phyloP scores from a whole-genome alignment of 225 moss, liverwort and hornwort species.

The Pleurozium schreberi region DNA sequence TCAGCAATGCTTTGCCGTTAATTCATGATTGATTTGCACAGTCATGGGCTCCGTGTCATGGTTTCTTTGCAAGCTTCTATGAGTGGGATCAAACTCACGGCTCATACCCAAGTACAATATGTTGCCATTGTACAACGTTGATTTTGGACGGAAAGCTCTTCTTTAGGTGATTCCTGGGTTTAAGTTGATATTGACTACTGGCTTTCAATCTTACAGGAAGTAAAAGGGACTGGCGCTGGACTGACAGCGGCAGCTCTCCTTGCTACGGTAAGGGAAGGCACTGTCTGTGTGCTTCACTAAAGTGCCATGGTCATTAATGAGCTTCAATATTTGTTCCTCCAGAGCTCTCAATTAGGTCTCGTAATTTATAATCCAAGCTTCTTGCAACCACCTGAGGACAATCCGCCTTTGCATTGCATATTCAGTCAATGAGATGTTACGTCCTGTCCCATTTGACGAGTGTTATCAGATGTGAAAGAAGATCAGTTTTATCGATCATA shows the following conservation, averaged over 20 bases:
- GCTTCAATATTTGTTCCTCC: background rate
- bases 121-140: background rate
- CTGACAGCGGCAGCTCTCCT: slow-evolving; percentile 73
- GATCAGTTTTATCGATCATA: background rate
- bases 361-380: background rate
- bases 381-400: background rate
- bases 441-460: background rate
- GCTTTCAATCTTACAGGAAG: slow-evolving; percentile 59
- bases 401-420: background rate
- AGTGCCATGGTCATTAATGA: background rate
- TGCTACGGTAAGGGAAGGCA: slow-evolving; percentile 57
- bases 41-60: background rate
- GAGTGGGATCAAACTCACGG: background rate
- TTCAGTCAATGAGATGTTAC: background rate
- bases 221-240: slow-evolving; percentile 94
- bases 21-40: background rate
- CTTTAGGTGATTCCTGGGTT: background rate
- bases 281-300: background rate
- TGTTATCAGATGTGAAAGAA: background rate
- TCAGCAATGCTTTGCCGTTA: background rate
- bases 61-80: background rate
- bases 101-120: background rate
- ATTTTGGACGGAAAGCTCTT: background rate
- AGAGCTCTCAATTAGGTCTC: background rate
- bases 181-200: background rate